Conservation (phyloP, 495 filamentous ascomycete genomes). For the Xylaria intraflava region DNA sequence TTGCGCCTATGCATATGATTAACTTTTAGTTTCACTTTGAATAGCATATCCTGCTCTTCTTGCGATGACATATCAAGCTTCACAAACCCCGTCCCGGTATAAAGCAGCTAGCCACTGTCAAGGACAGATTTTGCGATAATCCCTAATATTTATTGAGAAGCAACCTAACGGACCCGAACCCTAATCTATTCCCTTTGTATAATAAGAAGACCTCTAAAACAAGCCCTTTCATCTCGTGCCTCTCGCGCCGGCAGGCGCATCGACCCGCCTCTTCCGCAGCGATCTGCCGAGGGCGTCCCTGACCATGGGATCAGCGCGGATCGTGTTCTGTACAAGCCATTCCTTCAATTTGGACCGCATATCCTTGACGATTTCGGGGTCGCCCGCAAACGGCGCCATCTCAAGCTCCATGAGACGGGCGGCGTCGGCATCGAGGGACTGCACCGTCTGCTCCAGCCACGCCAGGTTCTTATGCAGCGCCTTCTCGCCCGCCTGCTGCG, state of each 20-base stretch:
- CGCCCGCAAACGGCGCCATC: slow-evolving; percentile 73
- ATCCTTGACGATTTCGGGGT: slow-evolving; percentile 51
- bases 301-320: slow-evolving; percentile 67
- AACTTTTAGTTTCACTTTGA: too few relatives aligned
- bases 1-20: too few relatives aligned
- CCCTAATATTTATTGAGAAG: too few relatives aligned
- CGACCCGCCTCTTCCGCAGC: slow-evolving; percentile 50
- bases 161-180: too few relatives aligned
- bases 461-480: slow-evolving; percentile 45
- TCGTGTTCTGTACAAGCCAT: slow-evolving; percentile 69
- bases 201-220: too few relatives aligned
- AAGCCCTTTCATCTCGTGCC: slow-evolving; percentile 27
- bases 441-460: slow-evolving; percentile 47
- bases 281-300: slow-evolving; percentile 62
- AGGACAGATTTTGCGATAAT: too few relatives aligned
- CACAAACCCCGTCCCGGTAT: too few relatives aligned
- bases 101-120: too few relatives aligned
- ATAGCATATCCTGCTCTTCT: too few relatives aligned
- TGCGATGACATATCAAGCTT: too few relatives aligned
- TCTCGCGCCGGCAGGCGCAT: slow-evolving; percentile 50
- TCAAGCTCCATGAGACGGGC: slow-evolving; percentile 65
- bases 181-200: too few relatives aligned
- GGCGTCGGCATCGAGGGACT: slow-evolving; percentile 58
- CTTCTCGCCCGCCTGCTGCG: slow-evolving; percentile 29
- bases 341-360: slow-evolving; percentile 64